These are phyloP conservation scores for Rhytidiadelphus loreus DNA, from an alignment of 225 moss, liverwort and hornwort species.

Conservation along the genomic window DNA sequence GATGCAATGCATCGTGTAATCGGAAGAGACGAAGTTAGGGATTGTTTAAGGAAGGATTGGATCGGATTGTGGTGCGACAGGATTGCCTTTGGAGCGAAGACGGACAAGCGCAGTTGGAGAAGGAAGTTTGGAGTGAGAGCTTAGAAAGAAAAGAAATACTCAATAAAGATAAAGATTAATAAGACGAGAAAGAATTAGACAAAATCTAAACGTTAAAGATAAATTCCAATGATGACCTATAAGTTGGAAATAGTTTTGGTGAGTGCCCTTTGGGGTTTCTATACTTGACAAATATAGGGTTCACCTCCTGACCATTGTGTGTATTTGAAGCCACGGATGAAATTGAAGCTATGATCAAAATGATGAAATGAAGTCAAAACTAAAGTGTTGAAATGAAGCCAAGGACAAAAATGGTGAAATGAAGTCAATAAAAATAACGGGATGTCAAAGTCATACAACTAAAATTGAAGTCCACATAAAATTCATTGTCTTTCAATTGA, in stretches of 20 bases:
- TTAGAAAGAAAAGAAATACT: background rate
- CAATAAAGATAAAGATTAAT: background rate
- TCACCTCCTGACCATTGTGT: accelerated
- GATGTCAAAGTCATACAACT: too few species aligned
- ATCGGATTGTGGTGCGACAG: background rate
- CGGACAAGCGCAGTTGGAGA: too few species aligned
- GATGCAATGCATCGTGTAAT: background rate
- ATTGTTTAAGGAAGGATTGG: background rate
- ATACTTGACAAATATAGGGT: background rate
- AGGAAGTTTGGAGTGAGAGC: too few species aligned
- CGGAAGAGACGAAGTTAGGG: background rate
- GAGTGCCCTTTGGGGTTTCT: background rate
- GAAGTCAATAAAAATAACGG: too few species aligned
- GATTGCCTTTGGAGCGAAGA: background rate
- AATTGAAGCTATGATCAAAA: background rate
- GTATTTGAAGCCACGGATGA: accelerated
- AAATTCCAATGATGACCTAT: background rate
- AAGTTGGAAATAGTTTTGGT: background rate
- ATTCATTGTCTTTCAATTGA: too few species aligned
- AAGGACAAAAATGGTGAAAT: too few species aligned
- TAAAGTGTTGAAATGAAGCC: background rate
- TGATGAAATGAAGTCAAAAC: background rate
- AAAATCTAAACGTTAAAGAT: background rate
- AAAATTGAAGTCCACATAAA: too few species aligned
- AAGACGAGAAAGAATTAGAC: background rate